Evolutionary conservation across 495 filamentous ascomycete genomes (phyloP), one percentile per base, ranked within the genome.

Genomic region (Tuber aestivum): DNA sequence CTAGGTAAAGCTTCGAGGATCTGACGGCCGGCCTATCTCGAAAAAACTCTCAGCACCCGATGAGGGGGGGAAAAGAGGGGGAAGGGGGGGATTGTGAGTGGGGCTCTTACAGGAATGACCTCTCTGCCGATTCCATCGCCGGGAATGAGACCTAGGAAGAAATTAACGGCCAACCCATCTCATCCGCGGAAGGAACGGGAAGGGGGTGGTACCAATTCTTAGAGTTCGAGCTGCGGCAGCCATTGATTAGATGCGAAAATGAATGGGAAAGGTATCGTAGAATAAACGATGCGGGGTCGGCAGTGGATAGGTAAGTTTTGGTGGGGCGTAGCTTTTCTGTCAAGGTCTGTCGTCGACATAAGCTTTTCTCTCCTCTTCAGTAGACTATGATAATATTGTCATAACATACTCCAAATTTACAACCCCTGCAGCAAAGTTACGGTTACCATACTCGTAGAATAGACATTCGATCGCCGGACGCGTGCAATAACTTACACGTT

Each of bases 91-190:
- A 35, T 35, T 35, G 56, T 14, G 27, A 27, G n/a, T 16, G 27
- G 56, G 4, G 56, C 27, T 35, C 78, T 71, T 70, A 79, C 78
- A 79, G 96, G 96, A 85, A 99, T 97, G 84, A 99, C 95, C 86
- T 99, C 95, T 83, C 92, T 93, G 84, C 95, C 95, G 85, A 99
- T 99, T 84, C 95, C 95, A 87, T 99, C 95, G 84, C 95, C 95
- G 84, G 95, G 93, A 82, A 98, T 97, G 83, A 99, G 92, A 83
- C 94, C 94, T 96, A 80, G 70, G 81, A 27, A n/a, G 44, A 71
- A 70, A 41, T 70, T 70, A 68, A 56, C 23, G 35, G 20, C 18
- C 44, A 32, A 68, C 74, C 41, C 32, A 74, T 74, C 78, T 78
- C 69, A 61, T 40, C 21, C 32, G n/a, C 21, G 50, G 48, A 42